Conservation (phyloP, 2,329 filamentous ascomycete species). For the Cladophialophora psammophila region DNA sequence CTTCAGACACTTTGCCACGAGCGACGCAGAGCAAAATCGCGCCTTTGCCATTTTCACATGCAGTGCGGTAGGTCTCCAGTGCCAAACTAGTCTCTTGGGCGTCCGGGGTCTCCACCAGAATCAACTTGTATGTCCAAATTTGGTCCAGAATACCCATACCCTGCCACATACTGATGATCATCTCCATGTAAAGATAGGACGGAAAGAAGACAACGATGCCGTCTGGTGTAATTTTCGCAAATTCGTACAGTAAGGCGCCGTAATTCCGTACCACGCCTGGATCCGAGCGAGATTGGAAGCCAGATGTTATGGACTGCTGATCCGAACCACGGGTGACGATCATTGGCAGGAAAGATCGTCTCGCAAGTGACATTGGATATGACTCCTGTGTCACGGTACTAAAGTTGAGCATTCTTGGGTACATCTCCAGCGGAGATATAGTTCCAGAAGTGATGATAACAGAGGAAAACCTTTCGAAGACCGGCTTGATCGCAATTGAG, state of each 20-base stretch:
- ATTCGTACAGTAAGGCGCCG: constrained; percentile 89
- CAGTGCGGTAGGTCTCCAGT: constrained; percentile 94
- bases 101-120: constrained; percentile 96
- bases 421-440: constrained; percentile 97
- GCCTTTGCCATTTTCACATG: constrained; percentile 94
- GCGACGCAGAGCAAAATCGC: constrained; percentile 94
- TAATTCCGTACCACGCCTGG: constrained; percentile 97
- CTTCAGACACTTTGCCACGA: constrained; percentile 95
- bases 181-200: constrained; percentile 98
- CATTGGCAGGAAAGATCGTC: constrained; percentile 96
- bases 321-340: constrained; percentile 95
- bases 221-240: constrained; percentile 93
- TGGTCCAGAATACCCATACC: constrained; percentile 97
- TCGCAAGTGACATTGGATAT: constrained; percentile 93
- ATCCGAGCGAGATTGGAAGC: constrained; percentile 94
- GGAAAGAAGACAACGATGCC: constrained; percentile 99
- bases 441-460: constrained; percentile 99
- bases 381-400: constrained; percentile 93
- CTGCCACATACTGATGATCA: constrained; percentile 99
- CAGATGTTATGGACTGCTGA: constrained; percentile 89
- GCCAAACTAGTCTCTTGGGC: constrained; percentile 96
- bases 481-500: constrained; percentile 95
- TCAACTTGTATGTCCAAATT: constrained; percentile 99
- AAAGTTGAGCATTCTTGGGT: constrained; percentile 98
- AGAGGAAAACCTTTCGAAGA: constrained; percentile 96